These are phyloP conservation scores for Pseudofabraea citricarpa DNA, from an alignment of 2,329 filamentous ascomycete species.

Conservation along the genomic window DNA sequence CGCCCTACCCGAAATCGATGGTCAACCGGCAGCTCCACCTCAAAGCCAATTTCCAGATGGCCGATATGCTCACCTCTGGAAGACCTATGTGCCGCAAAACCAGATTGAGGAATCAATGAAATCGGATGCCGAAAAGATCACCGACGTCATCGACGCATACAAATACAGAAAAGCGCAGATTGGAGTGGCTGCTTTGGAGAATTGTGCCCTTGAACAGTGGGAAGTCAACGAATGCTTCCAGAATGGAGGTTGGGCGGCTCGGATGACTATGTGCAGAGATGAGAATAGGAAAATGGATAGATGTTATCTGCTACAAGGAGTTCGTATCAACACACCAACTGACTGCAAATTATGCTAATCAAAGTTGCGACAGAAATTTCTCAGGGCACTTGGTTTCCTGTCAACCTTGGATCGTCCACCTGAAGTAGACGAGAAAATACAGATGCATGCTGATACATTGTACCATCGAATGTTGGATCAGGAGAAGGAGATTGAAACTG, in stretches of 20 bases:
- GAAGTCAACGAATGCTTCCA: conserved; percentile 80
- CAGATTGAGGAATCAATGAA: conserved; percentile 66
- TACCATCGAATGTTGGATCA: conserved; percentile 85
- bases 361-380: conserved; percentile 63
- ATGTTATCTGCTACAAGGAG: conserved; percentile 85
- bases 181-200: conserved; percentile 80
- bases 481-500: conserved; percentile 68
- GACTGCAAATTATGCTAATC: no score
- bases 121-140: conserved; percentile 74
- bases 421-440: conserved; percentile 78
- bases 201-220: conserved; percentile 84
- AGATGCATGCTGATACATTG: conserved; percentile 90
- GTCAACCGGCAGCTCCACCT: conserved; percentile 16
- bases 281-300: conserved; percentile 76
- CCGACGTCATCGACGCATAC: conserved; percentile 75
- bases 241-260: conserved; percentile 60
- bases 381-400: conserved; percentile 87
- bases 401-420: conserved; percentile 58
- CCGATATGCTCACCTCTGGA: conserved; percentile 85
- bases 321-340: no score
- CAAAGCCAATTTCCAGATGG: conserved; percentile 63
- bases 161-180: conserved; percentile 78
- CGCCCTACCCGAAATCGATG: conserved; percentile 4
- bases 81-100: conserved; percentile 72
- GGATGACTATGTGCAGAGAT: conserved; percentile 73